Conservation (phyloP, 1,284 basidiomycete species). For the Moesziomyces antarcticus region DNA sequence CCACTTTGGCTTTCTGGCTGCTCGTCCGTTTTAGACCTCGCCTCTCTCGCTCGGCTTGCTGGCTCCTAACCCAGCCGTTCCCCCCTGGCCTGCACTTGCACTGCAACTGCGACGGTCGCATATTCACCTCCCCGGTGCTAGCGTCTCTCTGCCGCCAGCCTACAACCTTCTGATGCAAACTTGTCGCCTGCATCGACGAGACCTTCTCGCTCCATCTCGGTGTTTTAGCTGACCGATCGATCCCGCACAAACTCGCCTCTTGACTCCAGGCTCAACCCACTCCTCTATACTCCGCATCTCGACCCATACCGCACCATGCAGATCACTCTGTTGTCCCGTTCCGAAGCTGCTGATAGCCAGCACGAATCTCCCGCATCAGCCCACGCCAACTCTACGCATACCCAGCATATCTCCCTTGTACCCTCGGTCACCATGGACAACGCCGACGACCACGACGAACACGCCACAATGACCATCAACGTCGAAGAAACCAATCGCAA, state of each 20-base stretch:
- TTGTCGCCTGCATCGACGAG: constrained; percentile 13
- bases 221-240: constrained; percentile 53
- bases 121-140: constrained; percentile 7
- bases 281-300: not conserved
- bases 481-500: constrained; percentile 39
- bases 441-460: not conserved
- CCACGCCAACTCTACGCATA: not conserved
- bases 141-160: constrained; percentile 17
- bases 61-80: no score
- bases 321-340: constrained; percentile 5
- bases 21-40: no score
- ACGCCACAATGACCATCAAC: constrained; percentile 33
- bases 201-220: constrained; percentile 23
- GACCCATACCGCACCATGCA: constrained; percentile 4
- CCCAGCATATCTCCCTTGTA: not conserved
- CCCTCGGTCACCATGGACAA: not conserved
- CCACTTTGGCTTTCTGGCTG: no score
- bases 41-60: no score
- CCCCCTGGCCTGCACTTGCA: not conserved
- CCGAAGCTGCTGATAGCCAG: not conserved
- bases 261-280: not conserved
- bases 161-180: constrained; percentile 13
- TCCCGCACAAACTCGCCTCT: constrained; percentile 12
- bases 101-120: not conserved
- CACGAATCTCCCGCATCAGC: not conserved